Percentiles rank a stretch among this genome's conserved stretches.
Conservation (phyloP, 1,139 yeast species). For the Candida sojae region DNA sequence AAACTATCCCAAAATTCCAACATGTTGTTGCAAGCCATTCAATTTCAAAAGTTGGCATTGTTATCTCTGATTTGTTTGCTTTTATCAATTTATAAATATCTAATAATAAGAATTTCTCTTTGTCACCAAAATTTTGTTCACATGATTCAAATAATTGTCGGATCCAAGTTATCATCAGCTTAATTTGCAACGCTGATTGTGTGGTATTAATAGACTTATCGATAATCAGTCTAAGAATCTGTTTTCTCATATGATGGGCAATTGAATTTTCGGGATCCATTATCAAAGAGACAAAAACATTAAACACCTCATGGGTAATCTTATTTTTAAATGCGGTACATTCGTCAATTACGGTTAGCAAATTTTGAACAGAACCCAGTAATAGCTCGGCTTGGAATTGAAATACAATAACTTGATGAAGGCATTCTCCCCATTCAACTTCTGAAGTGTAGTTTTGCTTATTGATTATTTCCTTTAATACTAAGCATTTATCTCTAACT, state of each 20-base stretch:
- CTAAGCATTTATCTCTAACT: conserved; percentile 10
- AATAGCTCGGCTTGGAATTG: conserved; percentile 14
- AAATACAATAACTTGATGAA: conserved; percentile 1
- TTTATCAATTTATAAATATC: conserved; percentile 8
- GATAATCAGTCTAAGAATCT: conserved; percentile 5
- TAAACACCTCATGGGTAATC: conserved; percentile 6
- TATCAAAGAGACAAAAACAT: conserved; percentile 7
- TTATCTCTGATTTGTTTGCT: conserved; percentile 4
- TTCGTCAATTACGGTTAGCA: conserved; percentile 8
- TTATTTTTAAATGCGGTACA: conserved; percentile 6
- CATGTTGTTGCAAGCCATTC: conserved; percentile 22
- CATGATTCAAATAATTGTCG: conserved; percentile 6
- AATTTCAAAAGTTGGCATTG: conserved; percentile 17
- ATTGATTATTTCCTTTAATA: conserved; percentile 5
- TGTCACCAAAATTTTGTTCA: conserved; percentile 1
- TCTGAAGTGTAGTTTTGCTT: background rate
- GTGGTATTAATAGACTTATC: background rate
- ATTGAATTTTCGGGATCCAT: conserved; percentile 1
- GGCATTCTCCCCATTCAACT: conserved; percentile 9
- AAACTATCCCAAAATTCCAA: conserved; percentile 22
- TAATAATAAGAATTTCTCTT: conserved; percentile 3
- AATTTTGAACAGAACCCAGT: conserved; percentile 9
- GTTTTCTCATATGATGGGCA: conserved; percentile 3
- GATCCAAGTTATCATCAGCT: conserved; percentile 8
- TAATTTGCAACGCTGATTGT: conserved; percentile 3